phyloP scores from a whole-genome alignment of 2,329 filamentous ascomycete genomes.

The Hypoxylon sp. region DNA sequence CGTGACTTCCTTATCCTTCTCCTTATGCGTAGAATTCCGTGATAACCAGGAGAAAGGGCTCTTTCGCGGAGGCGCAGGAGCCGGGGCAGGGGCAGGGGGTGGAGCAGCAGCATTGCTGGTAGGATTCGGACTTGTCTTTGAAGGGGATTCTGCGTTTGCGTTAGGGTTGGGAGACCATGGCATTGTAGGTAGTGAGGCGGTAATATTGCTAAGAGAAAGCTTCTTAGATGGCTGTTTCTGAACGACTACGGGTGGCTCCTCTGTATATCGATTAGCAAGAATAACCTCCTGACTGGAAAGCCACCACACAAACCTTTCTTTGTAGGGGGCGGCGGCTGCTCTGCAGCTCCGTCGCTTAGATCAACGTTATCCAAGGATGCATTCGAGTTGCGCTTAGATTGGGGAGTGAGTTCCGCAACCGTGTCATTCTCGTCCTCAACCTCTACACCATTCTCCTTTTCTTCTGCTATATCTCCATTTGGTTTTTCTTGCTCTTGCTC shows the following conservation, averaged over 20 bases:
- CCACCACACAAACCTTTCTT: constrained; percentile 48
- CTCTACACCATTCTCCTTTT: constrained; percentile 22
- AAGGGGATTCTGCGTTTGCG: constrained; percentile 63
- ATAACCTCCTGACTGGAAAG: neutral
- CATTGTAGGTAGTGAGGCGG: constrained; percentile 79
- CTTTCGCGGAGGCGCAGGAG: constrained; percentile 70
- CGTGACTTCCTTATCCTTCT: constrained; percentile 69
- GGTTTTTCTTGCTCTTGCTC: constrained; percentile 27
- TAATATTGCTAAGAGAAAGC: constrained; percentile 77
- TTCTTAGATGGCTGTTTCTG: constrained; percentile 66
- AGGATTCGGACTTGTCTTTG: constrained; percentile 61
- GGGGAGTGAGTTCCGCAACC: constrained; percentile 55
- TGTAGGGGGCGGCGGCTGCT: constrained; percentile 50
- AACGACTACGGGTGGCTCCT: constrained; percentile 52
- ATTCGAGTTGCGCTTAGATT: constrained; percentile 63
- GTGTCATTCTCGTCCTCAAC: constrained; percentile 31
- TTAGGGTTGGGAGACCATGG: constrained; percentile 77
- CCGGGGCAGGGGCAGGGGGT: constrained; percentile 56
- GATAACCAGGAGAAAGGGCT: constrained; percentile 90
- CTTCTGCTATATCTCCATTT: constrained; percentile 33
- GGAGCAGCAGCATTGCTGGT: constrained; percentile 54
- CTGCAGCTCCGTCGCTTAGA: constrained; percentile 71
- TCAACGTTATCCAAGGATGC: constrained; percentile 73
- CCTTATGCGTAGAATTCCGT: constrained; percentile 72
- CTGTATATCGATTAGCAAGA: constrained; percentile 39